Conservation (phyloP, 2,329 filamentous ascomycete genomes). For the Cladosporium sp. region DNA sequence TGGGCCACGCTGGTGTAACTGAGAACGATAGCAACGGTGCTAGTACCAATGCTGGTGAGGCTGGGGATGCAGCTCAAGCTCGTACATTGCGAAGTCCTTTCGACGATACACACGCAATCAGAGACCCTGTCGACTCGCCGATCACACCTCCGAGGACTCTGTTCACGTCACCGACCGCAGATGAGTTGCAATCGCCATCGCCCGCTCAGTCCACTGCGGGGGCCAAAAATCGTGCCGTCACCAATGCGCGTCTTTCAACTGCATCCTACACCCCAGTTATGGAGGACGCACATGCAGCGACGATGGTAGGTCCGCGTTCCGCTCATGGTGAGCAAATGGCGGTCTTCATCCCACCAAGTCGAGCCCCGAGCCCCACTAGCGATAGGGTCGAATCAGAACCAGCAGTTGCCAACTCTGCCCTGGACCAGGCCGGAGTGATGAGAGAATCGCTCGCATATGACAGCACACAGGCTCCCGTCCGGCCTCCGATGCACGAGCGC, state of each 20-base stretch:
- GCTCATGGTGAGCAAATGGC: slow-evolving; percentile 21
- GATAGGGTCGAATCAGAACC: not conserved
- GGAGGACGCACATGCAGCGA: slow-evolving; percentile 25
- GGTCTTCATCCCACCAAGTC: slow-evolving; percentile 18
- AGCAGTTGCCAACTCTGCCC: too few relatives aligned
- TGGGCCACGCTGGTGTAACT: too few relatives aligned
- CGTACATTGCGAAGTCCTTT: slow-evolving; percentile 7
- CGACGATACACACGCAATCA: slow-evolving; percentile 1
- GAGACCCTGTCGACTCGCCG: not conserved
- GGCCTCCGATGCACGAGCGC: slow-evolving; percentile 15
- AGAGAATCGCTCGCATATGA: slow-evolving; percentile 14
- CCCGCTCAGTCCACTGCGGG: not conserved
- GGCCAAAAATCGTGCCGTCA: not conserved
- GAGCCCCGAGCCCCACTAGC: slow-evolving; percentile 14
- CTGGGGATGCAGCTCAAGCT: not conserved
- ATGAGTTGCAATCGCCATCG: slow-evolving; percentile 3
- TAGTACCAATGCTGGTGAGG: not conserved
- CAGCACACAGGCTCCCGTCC: too few relatives aligned
- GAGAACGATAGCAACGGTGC: not conserved
- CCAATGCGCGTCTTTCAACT: not conserved
- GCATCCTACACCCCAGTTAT: slow-evolving; percentile 21
- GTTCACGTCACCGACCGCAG: slow-evolving; percentile 4
- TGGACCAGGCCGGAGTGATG: slow-evolving; percentile 12
- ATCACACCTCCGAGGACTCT: not conserved
- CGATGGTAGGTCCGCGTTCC: slow-evolving; percentile 22